Percentiles rank a stretch among this genome's conserved stretches.
These are phyloP conservation scores for Arthroderma sp. DNA, from an alignment of 2,329 filamentous ascomycete genomes.

Conservation along the genomic window DNA sequence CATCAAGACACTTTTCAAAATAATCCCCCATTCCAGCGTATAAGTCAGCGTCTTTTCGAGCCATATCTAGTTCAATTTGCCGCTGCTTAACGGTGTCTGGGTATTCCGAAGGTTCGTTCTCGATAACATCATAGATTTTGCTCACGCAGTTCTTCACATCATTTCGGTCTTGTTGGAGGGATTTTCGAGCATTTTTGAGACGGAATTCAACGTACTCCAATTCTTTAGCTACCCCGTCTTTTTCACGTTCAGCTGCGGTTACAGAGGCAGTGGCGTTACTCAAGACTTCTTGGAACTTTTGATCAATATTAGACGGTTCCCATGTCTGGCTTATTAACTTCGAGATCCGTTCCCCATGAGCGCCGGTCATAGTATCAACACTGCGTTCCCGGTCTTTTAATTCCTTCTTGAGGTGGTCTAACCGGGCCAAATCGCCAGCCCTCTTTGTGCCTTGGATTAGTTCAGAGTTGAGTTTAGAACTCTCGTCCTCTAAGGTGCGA, in stretches of 20 bases:
- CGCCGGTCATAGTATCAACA: conserved; percentile 61
- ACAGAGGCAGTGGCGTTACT: conserved; percentile 45
- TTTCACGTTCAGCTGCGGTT: conserved; percentile 52
- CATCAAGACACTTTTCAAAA: conserved; percentile 53
- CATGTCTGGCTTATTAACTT: conserved; percentile 52
- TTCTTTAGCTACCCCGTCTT: conserved; percentile 58
- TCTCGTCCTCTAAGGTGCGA: conserved; percentile 56
- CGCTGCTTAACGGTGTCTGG: conserved; percentile 39
- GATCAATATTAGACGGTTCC: conserved; percentile 56
- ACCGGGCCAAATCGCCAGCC: conserved; percentile 67
- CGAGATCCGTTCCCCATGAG: conserved; percentile 59
- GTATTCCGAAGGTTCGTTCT: conserved; percentile 39
- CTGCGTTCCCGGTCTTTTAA: conserved; percentile 58
- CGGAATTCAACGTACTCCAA: conserved; percentile 65
- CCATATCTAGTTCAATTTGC: conserved; percentile 38
- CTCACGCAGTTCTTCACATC: conserved; percentile 51
- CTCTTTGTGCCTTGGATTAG: conserved; percentile 69
- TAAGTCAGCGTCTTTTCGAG: conserved; percentile 52
- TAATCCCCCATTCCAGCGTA: conserved; percentile 57
- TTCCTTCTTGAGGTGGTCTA: conserved; percentile 74
- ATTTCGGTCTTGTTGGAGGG: conserved; percentile 48
- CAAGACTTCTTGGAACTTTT: conserved; percentile 52
- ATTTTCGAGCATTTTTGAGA: conserved; percentile 52
- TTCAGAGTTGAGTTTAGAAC: conserved; percentile 61
- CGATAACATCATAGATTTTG: conserved; percentile 47